phyloP scores from a whole-genome alignment of 2,329 filamentous ascomycete species.

The Cryphonectria parasitica region DNA sequence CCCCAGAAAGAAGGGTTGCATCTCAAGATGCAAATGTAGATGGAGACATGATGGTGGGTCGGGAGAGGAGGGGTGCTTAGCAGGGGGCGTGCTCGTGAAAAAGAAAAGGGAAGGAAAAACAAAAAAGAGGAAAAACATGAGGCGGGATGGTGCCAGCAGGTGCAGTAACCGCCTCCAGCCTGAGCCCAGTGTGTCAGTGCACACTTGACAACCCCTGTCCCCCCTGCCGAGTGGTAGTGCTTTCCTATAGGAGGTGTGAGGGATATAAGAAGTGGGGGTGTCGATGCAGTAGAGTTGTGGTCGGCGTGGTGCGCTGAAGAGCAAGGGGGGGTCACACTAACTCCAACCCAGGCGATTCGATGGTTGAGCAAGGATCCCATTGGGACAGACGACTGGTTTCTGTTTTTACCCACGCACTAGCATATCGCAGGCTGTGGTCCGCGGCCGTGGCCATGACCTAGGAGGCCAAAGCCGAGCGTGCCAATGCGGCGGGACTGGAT shows the following conservation, averaged over 20 bases:
- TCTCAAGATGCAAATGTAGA: conserved; percentile 31
- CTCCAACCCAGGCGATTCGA: conserved; percentile 24
- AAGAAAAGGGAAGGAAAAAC: neutral
- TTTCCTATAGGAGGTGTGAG: neutral
- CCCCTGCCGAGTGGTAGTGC: conserved; percentile 10
- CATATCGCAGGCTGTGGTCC: conserved; percentile 22
- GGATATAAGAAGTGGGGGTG: neutral
- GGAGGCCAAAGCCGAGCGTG: conserved; percentile 17
- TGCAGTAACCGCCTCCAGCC: conserved; percentile 16
- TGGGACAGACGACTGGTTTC: conserved; percentile 26
- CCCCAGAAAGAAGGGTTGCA: conserved; percentile 29
- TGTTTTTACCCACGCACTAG: conserved; percentile 28
- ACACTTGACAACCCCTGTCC: conserved; percentile 11
- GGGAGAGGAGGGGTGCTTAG: conserved; percentile 19
- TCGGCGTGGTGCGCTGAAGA: conserved; percentile 17
- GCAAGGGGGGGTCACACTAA: conserved; percentile 8
- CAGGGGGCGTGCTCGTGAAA: conserved; percentile 19
- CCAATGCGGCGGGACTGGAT: conserved; percentile 18
- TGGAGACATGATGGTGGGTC: conserved; percentile 28
- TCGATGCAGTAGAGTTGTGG: conserved; percentile 24
- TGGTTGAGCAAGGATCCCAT: conserved; percentile 25
- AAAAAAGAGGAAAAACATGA: neutral
- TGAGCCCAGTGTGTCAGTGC: conserved; percentile 11
- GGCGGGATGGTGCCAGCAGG: conserved; percentile 12
- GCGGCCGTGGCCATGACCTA: conserved; percentile 8